phyloP scores from a whole-genome alignment of 208 protist genomes.

The Polymyxa betae region DNA sequence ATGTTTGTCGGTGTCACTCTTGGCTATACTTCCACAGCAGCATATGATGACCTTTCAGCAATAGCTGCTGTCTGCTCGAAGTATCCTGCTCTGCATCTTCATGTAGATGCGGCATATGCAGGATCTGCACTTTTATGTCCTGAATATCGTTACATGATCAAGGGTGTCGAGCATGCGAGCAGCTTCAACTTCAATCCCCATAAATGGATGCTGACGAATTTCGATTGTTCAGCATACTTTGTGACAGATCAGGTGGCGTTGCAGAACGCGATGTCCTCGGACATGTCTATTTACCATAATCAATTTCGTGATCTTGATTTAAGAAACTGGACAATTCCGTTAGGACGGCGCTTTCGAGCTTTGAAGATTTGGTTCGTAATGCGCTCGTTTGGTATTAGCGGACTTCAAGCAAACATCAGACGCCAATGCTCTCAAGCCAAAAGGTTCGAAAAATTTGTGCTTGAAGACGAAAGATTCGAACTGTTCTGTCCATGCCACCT shows the following conservation, averaged over 20 bases:
- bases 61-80: not conserved
- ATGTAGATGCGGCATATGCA: not conserved
- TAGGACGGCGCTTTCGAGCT: not conserved
- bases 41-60: not conserved
- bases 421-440: not conserved
- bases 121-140: not conserved
- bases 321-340: not conserved
- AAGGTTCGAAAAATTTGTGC: not conserved
- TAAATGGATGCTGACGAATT: not conserved
- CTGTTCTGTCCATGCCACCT: not conserved
- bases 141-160: not conserved
- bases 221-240: not conserved
- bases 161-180: not conserved
- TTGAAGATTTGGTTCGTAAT: slow-evolving; percentile 6
- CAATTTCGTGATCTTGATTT: not conserved
- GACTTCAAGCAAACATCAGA: not conserved
- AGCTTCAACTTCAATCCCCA: not conserved
- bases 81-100: not conserved
- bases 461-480: not conserved
- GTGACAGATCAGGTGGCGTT: not conserved
- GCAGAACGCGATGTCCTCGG: not conserved
- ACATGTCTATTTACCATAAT: not conserved
- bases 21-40: not conserved
- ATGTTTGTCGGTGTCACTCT: not conserved
- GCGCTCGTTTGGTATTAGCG: not conserved